These are phyloP conservation scores for Echria macrotheca DNA, from an alignment of 495 filamentous ascomycete genomes.

Conservation along the genomic window DNA sequence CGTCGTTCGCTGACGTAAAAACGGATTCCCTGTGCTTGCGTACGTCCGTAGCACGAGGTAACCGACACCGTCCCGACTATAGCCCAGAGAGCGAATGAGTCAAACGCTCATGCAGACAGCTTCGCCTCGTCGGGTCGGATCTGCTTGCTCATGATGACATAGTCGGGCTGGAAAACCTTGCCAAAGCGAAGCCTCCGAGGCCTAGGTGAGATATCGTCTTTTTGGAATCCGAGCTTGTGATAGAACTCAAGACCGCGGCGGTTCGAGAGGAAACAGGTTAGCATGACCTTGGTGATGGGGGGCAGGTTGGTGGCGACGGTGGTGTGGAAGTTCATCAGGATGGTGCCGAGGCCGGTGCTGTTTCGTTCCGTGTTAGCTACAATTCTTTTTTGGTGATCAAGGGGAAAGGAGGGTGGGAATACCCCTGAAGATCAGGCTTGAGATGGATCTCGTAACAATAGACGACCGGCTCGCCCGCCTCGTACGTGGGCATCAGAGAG, in stretches of 20 bases:
- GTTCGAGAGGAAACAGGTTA: slow-evolving; percentile 76
- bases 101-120: too few relatives aligned
- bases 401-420: not conserved
- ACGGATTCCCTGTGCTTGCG: too few relatives aligned
- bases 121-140: not conserved
- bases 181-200: slow-evolving; percentile 59
- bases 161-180: slow-evolving; percentile 58
- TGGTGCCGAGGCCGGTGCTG: slow-evolving; percentile 43
- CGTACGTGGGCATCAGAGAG: slow-evolving; percentile 79
- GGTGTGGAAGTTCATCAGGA: slow-evolving; percentile 40
- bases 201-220: slow-evolving; percentile 61
- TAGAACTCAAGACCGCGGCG: slow-evolving; percentile 59
- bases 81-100: too few relatives aligned
- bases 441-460: slow-evolving; percentile 92
- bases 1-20: too few relatives aligned
- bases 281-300: slow-evolving; percentile 68
- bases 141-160: slow-evolving; percentile 64
- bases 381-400: not conserved
- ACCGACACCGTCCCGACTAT: too few relatives aligned
- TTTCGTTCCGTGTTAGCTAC: not conserved
- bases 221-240: slow-evolving; percentile 56
- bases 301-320: slow-evolving; percentile 40
- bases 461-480: slow-evolving; percentile 65
- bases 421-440: slow-evolving; percentile 46
- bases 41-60: too few relatives aligned